Evolutionary conservation across 129 eudicot genomes (phyloP).

Genomic region (Ambrosia trifida): DNA sequence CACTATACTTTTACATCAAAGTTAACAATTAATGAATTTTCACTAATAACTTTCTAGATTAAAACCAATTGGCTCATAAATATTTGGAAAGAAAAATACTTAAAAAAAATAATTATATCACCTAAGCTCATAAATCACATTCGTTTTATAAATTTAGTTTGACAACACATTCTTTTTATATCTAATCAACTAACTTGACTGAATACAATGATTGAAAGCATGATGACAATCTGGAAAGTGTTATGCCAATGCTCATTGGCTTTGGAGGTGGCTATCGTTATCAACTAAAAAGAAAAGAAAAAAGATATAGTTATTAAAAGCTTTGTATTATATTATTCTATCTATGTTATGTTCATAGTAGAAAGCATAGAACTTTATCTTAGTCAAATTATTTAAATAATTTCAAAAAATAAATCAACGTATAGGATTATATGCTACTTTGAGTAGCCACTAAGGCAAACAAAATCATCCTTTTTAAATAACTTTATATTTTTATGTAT

Average conservation of each 20-base stretch:
- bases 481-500: background rate
- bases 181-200: background rate
- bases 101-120: no score
- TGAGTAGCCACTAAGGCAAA: conserved; percentile 13
- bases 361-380: background rate
- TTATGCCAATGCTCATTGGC: conserved; percentile 6
- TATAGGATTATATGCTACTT: background rate
- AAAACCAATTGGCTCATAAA: no score
- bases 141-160: no score
- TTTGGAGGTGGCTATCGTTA: conserved; percentile 27
- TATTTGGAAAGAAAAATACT: no score
- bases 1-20: no score
- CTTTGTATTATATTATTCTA: conserved; percentile 2
- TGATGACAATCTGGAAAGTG: conserved; percentile 18
- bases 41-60: no score
- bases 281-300: conserved; percentile 7
- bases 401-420: background rate
- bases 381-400: no score
- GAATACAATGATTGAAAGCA: conserved; percentile 19
- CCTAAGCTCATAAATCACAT: no score
- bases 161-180: background rate
- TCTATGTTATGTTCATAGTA: background rate
- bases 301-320: background rate
- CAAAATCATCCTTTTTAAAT: conserved; percentile 2
- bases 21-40: no score